A percentile compares a stretch with the other conserved stretches of the same genome.
Conservation (phyloP, 345 rosid species). For the Salix arbutifolia region DNA sequence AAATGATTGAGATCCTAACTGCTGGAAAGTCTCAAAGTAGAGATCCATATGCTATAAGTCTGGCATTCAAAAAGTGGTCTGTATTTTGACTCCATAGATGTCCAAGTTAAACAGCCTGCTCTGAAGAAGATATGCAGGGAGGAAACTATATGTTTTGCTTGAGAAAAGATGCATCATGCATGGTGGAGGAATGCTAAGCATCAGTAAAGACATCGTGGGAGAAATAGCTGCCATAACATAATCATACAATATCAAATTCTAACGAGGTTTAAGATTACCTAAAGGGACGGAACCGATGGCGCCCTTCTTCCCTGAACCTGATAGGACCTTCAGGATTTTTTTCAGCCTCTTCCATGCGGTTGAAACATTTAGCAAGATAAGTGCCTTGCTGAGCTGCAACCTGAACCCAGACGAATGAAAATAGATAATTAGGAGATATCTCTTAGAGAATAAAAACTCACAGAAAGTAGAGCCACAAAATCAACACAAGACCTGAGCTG, state of each 20-base stretch:
- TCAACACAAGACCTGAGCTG: slow-evolving; percentile 65
- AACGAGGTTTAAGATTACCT: slow-evolving; percentile 40
- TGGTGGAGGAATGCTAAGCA: neutral
- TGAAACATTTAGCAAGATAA: slow-evolving; percentile 90
- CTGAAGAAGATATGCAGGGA: neutral
- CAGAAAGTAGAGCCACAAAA: neutral
- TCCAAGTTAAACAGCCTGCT: neutral
- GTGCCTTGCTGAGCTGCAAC: slow-evolving; percentile 93
- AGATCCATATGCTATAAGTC: neutral
- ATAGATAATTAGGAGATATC: neutral
- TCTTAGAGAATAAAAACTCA: neutral
- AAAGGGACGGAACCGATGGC: slow-evolving; percentile 91
- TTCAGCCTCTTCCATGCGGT: slow-evolving; percentile 87
- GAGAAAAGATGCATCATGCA: neutral
- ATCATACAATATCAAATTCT: neutral
- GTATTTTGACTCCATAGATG: neutral
- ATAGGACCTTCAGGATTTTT: slow-evolving; percentile 88
- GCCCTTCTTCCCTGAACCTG: slow-evolving; percentile 89
- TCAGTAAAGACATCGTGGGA: neutral
- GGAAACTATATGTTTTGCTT: neutral
- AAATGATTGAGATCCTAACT: neutral
- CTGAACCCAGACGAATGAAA: slow-evolving; percentile 27
- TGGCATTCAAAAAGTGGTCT: neutral
- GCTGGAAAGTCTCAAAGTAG: neutral
- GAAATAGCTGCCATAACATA: neutral